Percentiles rank a stretch among this genome's conserved stretches.
Evolutionary conservation across 2,329 filamentous ascomycete species (phyloP).

Genomic region (Monilinia aucupariae): DNA sequence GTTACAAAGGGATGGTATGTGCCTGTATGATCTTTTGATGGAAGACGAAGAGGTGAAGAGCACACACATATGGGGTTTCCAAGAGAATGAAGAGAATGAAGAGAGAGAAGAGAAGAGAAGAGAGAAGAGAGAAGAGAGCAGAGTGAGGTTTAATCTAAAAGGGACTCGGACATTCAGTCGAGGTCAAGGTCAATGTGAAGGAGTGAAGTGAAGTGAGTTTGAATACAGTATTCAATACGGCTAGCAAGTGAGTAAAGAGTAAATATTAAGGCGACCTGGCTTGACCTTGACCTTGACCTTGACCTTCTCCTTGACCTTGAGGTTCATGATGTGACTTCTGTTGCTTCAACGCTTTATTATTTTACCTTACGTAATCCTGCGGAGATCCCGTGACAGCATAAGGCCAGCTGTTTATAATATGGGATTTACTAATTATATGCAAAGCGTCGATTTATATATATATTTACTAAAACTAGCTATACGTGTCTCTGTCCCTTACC

Average conservation of each 20-base stretch:
- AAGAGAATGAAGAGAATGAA: neutral
- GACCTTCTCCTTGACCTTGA: slow-evolving; percentile 7
- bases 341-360: too few relatives aligned
- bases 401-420: slow-evolving; percentile 2
- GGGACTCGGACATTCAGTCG: slow-evolving; percentile 2
- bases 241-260: too few relatives aligned
- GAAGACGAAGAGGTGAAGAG: neutral
- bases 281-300: slow-evolving; percentile 4
- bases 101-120: neutral
- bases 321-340: neutral
- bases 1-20: neutral
- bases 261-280: slow-evolving; percentile 15
- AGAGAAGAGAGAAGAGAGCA: neutral
- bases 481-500: neutral
- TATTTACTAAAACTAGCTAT: neutral
- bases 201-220: neutral
- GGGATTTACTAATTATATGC: too few relatives aligned
- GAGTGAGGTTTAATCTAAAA: slow-evolving; percentile 1
- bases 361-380: too few relatives aligned
- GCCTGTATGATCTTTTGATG: neutral
- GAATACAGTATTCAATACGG: neutral
- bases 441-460: too few relatives aligned
- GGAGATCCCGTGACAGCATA: neutral
- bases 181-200: neutral
- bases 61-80: neutral